Evolutionary conservation across 2,329 filamentous ascomycete genomes (phyloP).

Genomic region (Zasmidium citrigriseum): DNA sequence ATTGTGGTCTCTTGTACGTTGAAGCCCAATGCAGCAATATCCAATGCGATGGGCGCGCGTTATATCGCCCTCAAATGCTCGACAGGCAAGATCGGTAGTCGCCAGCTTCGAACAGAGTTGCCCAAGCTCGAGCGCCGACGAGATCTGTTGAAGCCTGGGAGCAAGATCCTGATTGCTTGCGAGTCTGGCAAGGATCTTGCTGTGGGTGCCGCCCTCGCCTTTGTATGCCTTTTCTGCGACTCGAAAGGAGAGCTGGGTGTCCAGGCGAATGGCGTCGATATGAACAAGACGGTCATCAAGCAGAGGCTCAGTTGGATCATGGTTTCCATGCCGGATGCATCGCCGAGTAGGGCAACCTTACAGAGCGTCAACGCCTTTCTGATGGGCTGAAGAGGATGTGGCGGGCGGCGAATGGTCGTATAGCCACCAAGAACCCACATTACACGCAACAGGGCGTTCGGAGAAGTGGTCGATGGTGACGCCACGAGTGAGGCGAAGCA

Average conservation of each 20-base stretch:
- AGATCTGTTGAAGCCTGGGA: slow-evolving; percentile 5
- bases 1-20: slow-evolving; percentile 48
- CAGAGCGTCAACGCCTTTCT: slow-evolving; percentile 91
- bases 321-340: slow-evolving; percentile 73
- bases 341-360: slow-evolving; percentile 80
- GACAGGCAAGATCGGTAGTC: slow-evolving; percentile 74
- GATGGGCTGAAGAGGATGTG: slow-evolving; percentile 53
- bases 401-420: no score
- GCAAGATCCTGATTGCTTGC: slow-evolving; percentile 63
- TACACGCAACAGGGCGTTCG: no score
- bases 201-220: slow-evolving; percentile 72
- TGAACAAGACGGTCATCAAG: slow-evolving; percentile 75
- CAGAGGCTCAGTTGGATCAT: slow-evolving; percentile 80
- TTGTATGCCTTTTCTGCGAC: slow-evolving; percentile 73
- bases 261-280: background rate
- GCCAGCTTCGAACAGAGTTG: slow-evolving; percentile 75
- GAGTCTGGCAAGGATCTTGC: slow-evolving; percentile 78
- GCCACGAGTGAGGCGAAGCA: no score
- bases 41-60: slow-evolving; percentile 41
- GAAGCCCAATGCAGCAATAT: slow-evolving; percentile 36
- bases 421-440: no score
- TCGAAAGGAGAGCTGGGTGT: slow-evolving; percentile 54
- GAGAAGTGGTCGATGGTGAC: no score
- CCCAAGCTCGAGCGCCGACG: slow-evolving; percentile 49
- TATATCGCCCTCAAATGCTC: slow-evolving; percentile 65